Percentiles rank a stretch among this genome's conserved stretches.
phyloP scores from a whole-genome alignment of 2,329 filamentous ascomycete genomes.

The Pseudogymnoascus sp. region DNA sequence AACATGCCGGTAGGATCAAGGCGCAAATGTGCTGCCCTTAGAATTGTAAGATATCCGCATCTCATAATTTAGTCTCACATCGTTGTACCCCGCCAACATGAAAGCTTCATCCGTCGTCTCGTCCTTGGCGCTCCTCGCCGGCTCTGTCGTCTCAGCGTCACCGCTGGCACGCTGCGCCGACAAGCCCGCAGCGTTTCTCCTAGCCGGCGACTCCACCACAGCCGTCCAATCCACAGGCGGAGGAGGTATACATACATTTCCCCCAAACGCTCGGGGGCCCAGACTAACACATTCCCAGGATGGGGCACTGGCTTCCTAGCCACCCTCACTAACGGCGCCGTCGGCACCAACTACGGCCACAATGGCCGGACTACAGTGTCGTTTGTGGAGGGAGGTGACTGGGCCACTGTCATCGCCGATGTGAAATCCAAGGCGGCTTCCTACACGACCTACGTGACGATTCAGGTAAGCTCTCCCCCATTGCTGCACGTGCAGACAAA shows the following conservation, averaged over 20 bases:
- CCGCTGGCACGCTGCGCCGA: background rate
- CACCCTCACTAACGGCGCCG: constrained; percentile 36
- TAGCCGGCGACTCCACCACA: constrained; percentile 36
- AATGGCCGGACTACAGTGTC: constrained; percentile 39
- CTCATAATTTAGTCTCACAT: background rate
- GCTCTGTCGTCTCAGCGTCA: background rate
- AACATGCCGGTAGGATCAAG: background rate
- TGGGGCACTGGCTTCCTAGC: constrained; percentile 44
- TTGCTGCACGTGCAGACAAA: background rate
- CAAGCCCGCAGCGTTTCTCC: constrained; percentile 30
- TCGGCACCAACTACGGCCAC: constrained; percentile 40
- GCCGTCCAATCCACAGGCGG: constrained; percentile 16
- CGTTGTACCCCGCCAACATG: background rate
- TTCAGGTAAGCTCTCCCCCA: constrained; percentile 30
- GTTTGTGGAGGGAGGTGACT: constrained; percentile 39
- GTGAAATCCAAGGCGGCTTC: constrained; percentile 26
- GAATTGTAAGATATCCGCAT: background rate
- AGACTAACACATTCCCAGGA: constrained; percentile 22
- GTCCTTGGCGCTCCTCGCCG: background rate
- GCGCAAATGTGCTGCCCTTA: background rate
- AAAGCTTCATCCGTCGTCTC: constrained; percentile 2
- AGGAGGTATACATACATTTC: constrained; percentile 8
- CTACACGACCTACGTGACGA: constrained; percentile 39
- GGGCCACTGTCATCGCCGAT: constrained; percentile 34
- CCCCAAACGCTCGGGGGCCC: background rate